Percentiles rank a stretch among this genome's conserved stretches.
Evolutionary conservation across 345 rosid genomes (phyloP).

Genomic region (Moringa oleifera): DNA sequence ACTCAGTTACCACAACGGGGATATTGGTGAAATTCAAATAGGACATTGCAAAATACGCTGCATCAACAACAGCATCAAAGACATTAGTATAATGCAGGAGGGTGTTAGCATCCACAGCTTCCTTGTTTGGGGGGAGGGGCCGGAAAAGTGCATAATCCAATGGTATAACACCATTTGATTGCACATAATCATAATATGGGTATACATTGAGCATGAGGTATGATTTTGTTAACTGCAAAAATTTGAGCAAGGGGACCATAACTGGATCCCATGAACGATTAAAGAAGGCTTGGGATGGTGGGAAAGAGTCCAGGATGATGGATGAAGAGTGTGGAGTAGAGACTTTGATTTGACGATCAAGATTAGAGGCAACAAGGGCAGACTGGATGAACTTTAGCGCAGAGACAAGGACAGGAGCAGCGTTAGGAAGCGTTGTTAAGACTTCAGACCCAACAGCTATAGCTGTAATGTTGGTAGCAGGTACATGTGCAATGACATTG

Average conservation of each 20-base stretch:
- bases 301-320: conserved; percentile 90
- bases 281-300: conserved; percentile 99
- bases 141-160: conserved; percentile 91
- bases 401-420: conserved; percentile 73
- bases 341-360: conserved; percentile 78
- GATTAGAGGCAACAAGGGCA: conserved; percentile 88
- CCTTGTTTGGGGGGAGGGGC: conserved; percentile 86
- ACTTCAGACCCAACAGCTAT: conserved; percentile 92
- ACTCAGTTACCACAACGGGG: conserved; percentile 71
- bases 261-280: conserved; percentile 86
- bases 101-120: conserved; percentile 95
- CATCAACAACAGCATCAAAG: conserved; percentile 89
- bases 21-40: conserved; percentile 79
- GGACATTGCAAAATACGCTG: conserved; percentile 86
- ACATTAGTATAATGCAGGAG: conserved; percentile 91
- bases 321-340: conserved; percentile 86
- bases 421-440: conserved; percentile 63
- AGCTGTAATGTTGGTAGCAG: conserved; percentile 87
- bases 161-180: conserved; percentile 67
- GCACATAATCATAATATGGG: conserved; percentile 83
- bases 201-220: conserved; percentile 87
- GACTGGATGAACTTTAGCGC: conserved; percentile 82
- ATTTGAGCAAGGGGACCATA: conserved; percentile 85
- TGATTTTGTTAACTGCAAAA: conserved; percentile 73
- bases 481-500: conserved; percentile 75